These are phyloP conservation scores for Fragaria ananassa DNA, from an alignment of 306 rosid genomes.

Conservation along the genomic window DNA sequence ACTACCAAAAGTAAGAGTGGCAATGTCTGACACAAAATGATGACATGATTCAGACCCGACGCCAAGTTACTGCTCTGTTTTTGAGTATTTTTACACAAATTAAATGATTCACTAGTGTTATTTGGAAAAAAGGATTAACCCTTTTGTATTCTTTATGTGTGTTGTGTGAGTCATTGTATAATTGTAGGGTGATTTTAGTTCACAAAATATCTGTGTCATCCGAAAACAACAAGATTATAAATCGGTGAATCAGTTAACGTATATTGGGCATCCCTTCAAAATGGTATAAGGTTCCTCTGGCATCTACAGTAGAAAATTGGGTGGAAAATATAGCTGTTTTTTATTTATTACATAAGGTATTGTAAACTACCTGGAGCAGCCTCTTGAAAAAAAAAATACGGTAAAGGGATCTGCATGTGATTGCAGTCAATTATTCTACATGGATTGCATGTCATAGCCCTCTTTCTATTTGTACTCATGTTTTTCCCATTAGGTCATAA, in stretches of 20 bases:
- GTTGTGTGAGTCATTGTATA: background rate
- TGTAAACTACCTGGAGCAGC: background rate
- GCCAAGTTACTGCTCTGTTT: background rate
- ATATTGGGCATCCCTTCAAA: background rate
- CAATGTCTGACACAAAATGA: background rate
- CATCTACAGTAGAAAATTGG: background rate
- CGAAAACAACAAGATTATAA: background rate
- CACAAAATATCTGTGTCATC: background rate
- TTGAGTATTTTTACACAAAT: background rate
- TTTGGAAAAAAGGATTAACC: background rate
- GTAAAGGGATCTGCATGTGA: background rate
- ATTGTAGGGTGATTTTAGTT: background rate
- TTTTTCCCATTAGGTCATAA: conserved; percentile 1
- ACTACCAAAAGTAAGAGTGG: background rate
- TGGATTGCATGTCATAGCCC: background rate
- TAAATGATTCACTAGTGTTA: background rate
- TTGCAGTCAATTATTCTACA: background rate
- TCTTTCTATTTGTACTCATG: conserved; percentile 8
- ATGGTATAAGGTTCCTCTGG: background rate
- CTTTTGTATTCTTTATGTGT: background rate
- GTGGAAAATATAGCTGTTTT: background rate
- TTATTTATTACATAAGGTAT: background rate
- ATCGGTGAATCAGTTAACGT: background rate
- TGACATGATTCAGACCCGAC: background rate
- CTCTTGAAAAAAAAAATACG: background rate